Conservation (phyloP, 306 rosid genomes). For the Vigna trinervia region DNA sequence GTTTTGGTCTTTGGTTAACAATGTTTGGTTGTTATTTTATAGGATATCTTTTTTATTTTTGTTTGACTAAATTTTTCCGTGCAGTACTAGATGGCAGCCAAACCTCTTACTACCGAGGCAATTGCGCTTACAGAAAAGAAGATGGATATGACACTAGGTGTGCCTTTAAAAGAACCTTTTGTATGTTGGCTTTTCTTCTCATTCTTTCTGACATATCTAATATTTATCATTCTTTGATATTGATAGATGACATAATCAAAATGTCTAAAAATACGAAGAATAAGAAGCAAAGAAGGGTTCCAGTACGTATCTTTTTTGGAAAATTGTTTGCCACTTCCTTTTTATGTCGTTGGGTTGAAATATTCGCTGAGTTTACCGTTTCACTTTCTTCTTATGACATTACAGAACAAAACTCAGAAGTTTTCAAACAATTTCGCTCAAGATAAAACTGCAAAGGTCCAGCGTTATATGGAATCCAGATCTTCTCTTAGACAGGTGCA, state of each 20-base stretch:
- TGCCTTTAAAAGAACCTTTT: slow-evolving; percentile 22
- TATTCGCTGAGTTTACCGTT: slow-evolving; percentile 3
- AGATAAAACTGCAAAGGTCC: slow-evolving; percentile 66
- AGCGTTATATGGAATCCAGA: slow-evolving; percentile 71
- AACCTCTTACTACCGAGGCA: slow-evolving; percentile 73
- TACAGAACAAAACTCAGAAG: slow-evolving; percentile 73
- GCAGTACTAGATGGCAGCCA: slow-evolving; percentile 70
- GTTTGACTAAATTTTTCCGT: not conserved
- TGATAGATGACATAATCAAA: slow-evolving; percentile 82
- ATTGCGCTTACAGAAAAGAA: slow-evolving; percentile 97
- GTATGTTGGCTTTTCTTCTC: not conserved
- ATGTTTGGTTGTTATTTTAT: not conserved
- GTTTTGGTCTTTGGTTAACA: not conserved
- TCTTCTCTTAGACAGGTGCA: slow-evolving; percentile 86
- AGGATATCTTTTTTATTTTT: not conserved
- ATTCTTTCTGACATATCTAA: slow-evolving; percentile 16
- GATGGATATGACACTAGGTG: slow-evolving; percentile 98
- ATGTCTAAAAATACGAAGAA: slow-evolving; percentile 66
- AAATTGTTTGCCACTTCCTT: not conserved
- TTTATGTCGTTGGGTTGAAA: not conserved
- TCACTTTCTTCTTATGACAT: not conserved
- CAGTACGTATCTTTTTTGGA: slow-evolving; percentile 50
- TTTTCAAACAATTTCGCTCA: slow-evolving; percentile 57
- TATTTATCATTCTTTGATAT: not conserved
- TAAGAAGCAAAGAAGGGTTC: slow-evolving; percentile 59